phyloP scores from a whole-genome alignment of 1,139 yeast species.

The Trichomonascaceae sp. region DNA sequence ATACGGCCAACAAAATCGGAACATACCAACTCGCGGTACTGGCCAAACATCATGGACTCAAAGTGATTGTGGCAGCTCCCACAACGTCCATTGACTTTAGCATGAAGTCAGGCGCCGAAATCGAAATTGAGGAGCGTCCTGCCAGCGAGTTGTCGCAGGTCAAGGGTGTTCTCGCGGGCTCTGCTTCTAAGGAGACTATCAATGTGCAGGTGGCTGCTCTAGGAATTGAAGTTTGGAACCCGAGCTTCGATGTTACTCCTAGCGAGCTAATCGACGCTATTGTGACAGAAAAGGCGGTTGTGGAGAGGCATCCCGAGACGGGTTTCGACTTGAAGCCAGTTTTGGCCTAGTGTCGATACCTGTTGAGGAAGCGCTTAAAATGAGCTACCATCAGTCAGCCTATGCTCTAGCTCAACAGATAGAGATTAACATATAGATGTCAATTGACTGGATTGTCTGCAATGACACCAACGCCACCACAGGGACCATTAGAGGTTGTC shows the following conservation, averaged over 20 bases:
- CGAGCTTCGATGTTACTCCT: slow-evolving; percentile 92
- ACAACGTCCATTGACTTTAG: slow-evolving; percentile 71
- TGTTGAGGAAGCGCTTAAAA: no score
- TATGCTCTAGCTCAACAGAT: no score
- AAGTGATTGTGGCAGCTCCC: slow-evolving; percentile 91
- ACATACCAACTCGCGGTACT: slow-evolving; percentile 78
- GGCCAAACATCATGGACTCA: slow-evolving; percentile 41
- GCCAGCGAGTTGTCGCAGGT: slow-evolving; percentile 63
- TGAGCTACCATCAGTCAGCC: no score
- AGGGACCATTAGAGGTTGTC: no score
- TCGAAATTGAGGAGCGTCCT: slow-evolving; percentile 82
- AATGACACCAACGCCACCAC: no score
- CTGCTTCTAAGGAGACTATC: slow-evolving; percentile 16
- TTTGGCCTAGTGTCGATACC: no score
- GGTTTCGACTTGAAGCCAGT: no score
- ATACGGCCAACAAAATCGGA: slow-evolving; percentile 95
- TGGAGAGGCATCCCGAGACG: no score
- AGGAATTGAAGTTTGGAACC: slow-evolving; percentile 84
- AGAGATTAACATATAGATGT: no score
- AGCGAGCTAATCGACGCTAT: slow-evolving; percentile 70
- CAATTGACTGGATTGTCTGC: no score
- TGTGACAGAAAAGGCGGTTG: slow-evolving; percentile 63
- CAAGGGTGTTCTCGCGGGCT: slow-evolving; percentile 46
- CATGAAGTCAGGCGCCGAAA: slow-evolving; percentile 55
- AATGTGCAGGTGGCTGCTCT: slow-evolving; percentile 76